These are phyloP conservation scores for Trifolium fragiferum DNA, from an alignment of 306 rosid species.

Conservation along the genomic window DNA sequence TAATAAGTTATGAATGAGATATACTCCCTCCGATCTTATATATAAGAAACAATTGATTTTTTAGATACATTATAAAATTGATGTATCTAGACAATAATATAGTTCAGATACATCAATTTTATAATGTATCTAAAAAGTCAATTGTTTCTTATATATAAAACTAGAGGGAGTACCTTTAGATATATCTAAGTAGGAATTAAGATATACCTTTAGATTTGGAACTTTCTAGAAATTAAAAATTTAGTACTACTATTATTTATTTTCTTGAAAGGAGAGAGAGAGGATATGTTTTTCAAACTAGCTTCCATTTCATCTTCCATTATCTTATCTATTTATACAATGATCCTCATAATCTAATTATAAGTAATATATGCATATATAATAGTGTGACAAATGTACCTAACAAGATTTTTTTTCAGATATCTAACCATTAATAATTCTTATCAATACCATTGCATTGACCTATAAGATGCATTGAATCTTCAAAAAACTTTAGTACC, in stretches of 20 bases:
- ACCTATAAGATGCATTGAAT: slow-evolving; percentile 25
- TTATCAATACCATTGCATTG: neutral
- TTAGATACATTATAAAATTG: no score
- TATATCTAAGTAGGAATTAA: neutral
- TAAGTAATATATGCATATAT: neutral
- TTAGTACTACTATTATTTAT: neutral
- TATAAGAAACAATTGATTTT: no score
- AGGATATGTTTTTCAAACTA: neutral
- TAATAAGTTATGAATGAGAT: neutral
- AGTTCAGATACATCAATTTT: no score
- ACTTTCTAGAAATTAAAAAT: neutral
- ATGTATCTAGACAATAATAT: no score
- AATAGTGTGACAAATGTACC: slow-evolving; percentile 4
- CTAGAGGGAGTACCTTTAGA: no score
- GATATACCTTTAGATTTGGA: neutral
- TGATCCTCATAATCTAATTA: neutral
- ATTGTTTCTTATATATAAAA: no score
- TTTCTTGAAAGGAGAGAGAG: neutral
- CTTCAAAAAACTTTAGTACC: neutral
- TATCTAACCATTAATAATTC: neutral
- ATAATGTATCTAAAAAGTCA: no score
- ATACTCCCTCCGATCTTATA: no score
- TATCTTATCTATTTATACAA: neutral
- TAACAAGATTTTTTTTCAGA: neutral
- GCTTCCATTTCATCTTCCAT: neutral